Evolutionary conservation across 441 rosid genomes (phyloP), one percentile per base, ranked within the genome.

Genomic region (Adansonia grandidieri): DNA sequence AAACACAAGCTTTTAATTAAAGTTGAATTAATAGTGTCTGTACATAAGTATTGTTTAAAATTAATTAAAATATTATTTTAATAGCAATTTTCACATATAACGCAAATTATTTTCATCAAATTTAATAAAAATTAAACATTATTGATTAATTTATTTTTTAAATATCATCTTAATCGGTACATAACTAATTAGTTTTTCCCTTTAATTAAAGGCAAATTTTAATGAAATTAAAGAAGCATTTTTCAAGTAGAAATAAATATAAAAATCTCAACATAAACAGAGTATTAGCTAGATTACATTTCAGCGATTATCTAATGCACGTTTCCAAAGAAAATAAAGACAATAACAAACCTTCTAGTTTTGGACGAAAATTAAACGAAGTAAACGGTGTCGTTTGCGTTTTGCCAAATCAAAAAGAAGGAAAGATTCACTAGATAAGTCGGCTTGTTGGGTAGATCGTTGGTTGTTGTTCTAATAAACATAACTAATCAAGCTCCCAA

Each of bases 401-500:
- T n/a, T 62, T 13, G 66, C n/a, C 4, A 61, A 61, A 61, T 13
- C 22, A n/a, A 58, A 8, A 47, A 10, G 28, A 58, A 24, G 1
- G 28, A 58, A n/a, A 10, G 50, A 17, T 40, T 65, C 71, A 65
- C 71, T 50, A 60, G 28, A 57, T 9, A 20, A 57, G 28, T 57
- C 62, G 0, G 48, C 17, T 15, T 53, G 58, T 57, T 17, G 62
- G 63, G 63, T 58, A 20, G 58, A 17, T 58, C 4, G 66, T 22
- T 61, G 70, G 70, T 40, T 65, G 51, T 66, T 66, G 71, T 66
- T 63, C 20, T 63, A 5, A 37, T 40, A 14, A 71, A 71, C 47
- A 71, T 4, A 4, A 61, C 42, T 61, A 61, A 24, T 61, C 67
- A 5, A 28, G 8, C 15, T 22, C 1, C 44, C 44, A 11, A 7